Evolutionary conservation across 148 eudicot species (phyloP).

Genomic region (Rhododendron vialii): DNA sequence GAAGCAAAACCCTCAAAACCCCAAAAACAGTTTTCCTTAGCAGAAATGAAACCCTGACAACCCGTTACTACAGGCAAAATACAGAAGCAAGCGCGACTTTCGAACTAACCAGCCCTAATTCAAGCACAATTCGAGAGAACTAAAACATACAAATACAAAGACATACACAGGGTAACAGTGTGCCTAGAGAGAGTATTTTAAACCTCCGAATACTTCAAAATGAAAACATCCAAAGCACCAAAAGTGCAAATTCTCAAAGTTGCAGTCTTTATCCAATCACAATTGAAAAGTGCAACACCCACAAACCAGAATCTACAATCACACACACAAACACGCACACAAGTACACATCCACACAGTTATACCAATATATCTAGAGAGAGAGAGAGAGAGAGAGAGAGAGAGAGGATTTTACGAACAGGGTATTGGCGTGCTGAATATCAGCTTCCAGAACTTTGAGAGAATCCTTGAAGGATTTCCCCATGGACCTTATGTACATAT

Average conservation of each 20-base stretch:
- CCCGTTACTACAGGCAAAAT: neutral
- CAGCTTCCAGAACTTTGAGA: conserved; percentile 94
- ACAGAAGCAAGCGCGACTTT: neutral
- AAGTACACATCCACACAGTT: neutral
- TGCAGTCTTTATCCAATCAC: neutral
- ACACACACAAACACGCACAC: too few relatives aligned
- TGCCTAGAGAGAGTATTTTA: too few relatives aligned
- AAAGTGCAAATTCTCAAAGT: neutral
- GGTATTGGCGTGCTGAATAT: conserved; percentile 95
- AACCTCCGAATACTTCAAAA: neutral
- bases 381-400: neutral
- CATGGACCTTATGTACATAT: conserved; percentile 61
- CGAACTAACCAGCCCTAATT: neutral
- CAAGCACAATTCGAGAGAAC: neutral
- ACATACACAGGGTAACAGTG: too few relatives aligned
- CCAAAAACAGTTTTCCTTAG: neutral
- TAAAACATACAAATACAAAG: neutral
- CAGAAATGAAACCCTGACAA: conserved; percentile 9
- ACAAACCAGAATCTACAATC: neutral
- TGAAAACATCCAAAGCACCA: neutral
- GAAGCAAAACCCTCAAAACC: neutral
- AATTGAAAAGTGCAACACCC: neutral
- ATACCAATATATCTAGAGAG: neutral
- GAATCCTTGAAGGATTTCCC: conserved; percentile 94
- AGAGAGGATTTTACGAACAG: conserved; percentile 39